These are phyloP conservation scores for Vigna unguiculata DNA, from an alignment of 306 rosid species.

Conservation along the genomic window DNA sequence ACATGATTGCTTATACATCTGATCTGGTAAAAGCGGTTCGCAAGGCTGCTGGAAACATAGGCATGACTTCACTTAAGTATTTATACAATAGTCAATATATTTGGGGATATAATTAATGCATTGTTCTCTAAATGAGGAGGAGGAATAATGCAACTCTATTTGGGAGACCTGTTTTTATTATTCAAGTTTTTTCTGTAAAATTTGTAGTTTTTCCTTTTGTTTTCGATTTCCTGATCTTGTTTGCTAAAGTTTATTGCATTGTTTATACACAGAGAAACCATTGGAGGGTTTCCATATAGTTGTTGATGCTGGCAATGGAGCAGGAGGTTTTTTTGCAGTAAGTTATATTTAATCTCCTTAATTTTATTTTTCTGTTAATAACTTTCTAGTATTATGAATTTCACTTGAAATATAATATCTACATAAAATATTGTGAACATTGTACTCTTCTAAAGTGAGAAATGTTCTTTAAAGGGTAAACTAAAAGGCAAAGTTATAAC, in stretches of 20 bases:
- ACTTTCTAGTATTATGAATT: conserved; percentile 18
- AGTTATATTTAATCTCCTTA: conserved; percentile 41
- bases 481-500: neutral
- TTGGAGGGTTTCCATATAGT: conserved; percentile 93
- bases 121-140: conserved; percentile 32
- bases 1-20: conserved; percentile 84
- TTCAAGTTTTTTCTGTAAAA: conserved; percentile 1
- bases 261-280: conserved; percentile 72
- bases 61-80: conserved; percentile 52
- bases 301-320: conserved; percentile 98
- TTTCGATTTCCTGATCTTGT: conserved; percentile 14
- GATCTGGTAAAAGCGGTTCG: conserved; percentile 89
- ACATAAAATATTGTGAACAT: conserved; percentile 7
- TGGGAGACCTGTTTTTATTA: conserved; percentile 9
- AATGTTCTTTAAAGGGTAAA: neutral
- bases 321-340: conserved; percentile 94
- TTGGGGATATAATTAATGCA: conserved; percentile 31
- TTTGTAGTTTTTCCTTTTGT: conserved; percentile 28
- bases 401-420: conserved; percentile 14
- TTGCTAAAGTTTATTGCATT: conserved; percentile 41
- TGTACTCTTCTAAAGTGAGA: neutral
- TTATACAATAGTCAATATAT: conserved; percentile 36
- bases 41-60: conserved; percentile 88
- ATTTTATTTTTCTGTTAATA: neutral
- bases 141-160: conserved; percentile 29